phyloP scores from a whole-genome alignment of 208 protist species.

The Leishmania tarentolae region DNA sequence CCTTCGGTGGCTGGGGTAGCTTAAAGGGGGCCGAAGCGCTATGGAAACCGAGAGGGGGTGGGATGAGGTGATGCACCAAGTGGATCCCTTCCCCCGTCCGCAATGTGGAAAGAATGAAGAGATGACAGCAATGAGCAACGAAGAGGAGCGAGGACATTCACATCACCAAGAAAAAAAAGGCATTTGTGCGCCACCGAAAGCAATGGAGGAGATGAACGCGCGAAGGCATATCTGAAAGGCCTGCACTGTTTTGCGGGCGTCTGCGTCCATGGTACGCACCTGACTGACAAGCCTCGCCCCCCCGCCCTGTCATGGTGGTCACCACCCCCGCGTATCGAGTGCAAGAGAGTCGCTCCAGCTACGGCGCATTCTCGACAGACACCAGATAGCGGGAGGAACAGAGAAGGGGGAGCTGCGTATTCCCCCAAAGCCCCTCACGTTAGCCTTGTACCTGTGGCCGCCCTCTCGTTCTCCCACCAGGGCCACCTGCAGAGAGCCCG shows the following conservation, averaged over 20 bases:
- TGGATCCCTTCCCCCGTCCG: not conserved
- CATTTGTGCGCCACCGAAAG: not conserved
- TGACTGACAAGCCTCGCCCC: not conserved
- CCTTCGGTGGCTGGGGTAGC: not conserved
- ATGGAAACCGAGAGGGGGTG: not conserved
- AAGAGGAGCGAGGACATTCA: not conserved
- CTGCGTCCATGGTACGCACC: not conserved
- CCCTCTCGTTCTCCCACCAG: not conserved
- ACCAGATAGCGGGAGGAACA: not conserved
- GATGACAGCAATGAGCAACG: not conserved
- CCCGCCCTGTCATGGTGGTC: not conserved
- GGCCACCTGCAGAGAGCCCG: not conserved
- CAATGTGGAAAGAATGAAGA: not conserved
- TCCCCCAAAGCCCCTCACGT: not conserved
- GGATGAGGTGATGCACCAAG: not conserved
- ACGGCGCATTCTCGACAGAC: not conserved
- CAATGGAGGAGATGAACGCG: not conserved
- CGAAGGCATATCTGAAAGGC: too few species aligned
- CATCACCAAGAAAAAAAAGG: not conserved
- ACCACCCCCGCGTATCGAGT: not conserved
- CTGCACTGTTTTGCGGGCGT: too few species aligned
- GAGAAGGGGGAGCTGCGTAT: not conserved
- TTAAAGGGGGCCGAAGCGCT: not conserved
- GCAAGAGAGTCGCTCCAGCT: not conserved
- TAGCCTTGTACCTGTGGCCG: not conserved